A percentile compares a stretch with the other conserved stretches of the same genome.
Evolutionary conservation across 148 eudicot species (phyloP).

Genomic region (Rheum nobile): DNA sequence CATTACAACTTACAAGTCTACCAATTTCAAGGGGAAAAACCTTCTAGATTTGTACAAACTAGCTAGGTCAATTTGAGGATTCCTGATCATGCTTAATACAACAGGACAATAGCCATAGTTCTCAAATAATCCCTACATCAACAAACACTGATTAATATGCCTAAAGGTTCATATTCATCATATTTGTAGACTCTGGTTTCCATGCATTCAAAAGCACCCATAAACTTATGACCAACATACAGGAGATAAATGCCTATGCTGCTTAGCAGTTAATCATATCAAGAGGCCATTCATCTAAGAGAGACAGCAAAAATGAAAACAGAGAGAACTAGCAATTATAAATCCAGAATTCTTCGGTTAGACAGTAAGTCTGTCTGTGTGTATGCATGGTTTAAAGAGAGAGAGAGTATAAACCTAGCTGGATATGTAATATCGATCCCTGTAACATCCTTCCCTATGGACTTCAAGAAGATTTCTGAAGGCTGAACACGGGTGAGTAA

Average conservation of each 20-base stretch:
- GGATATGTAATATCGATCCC: conserved; percentile 66
- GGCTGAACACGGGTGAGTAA: conserved; percentile 90
- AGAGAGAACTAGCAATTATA: not conserved
- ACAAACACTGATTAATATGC: not conserved
- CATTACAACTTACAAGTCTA: not conserved
- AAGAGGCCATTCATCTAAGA: not conserved
- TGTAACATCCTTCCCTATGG: conserved; percentile 73
- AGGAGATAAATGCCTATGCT: not conserved
- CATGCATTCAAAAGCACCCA: not conserved
- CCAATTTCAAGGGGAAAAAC: not conserved
- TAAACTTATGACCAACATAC: not conserved
- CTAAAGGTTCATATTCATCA: not conserved
- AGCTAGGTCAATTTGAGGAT: not conserved
- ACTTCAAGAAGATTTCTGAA: conserved; percentile 82
- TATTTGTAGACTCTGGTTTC: not conserved
- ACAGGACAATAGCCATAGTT: not conserved
- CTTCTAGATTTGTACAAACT: not conserved
- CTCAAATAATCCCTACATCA: not conserved
- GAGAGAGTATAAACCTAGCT: conserved; percentile 39
- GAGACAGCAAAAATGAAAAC: not conserved
- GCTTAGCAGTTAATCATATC: not conserved
- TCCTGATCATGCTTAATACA: not conserved
- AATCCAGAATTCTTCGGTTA: not conserved
- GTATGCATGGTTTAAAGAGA: not conserved
- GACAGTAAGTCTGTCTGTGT: not conserved